These are phyloP conservation scores for Penicillium sumatraense DNA, from an alignment of 2,329 filamentous ascomycete genomes.

Conservation along the genomic window DNA sequence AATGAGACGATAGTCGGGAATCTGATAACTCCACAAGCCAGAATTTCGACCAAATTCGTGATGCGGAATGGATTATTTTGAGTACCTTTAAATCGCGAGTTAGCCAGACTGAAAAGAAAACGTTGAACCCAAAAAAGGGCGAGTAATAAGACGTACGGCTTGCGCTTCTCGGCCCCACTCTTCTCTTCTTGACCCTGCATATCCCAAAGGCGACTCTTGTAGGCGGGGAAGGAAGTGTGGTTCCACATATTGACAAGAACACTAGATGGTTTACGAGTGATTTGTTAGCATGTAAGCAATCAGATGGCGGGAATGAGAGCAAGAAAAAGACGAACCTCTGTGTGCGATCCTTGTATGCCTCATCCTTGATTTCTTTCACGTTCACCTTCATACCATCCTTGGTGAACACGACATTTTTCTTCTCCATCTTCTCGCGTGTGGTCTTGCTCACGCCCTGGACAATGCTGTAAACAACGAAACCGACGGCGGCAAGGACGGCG, in stretches of 20 bases:
- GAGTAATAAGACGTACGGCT: conserved; percentile 26
- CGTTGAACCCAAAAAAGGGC: neutral
- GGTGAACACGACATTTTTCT: conserved; percentile 64
- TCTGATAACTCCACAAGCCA: neutral
- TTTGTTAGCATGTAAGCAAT: neutral
- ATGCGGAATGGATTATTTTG: conserved; percentile 7
- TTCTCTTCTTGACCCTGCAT: conserved; percentile 28
- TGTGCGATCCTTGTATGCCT: conserved; percentile 64
- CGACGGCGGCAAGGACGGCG: conserved; percentile 55
- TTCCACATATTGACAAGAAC: conserved; percentile 57
- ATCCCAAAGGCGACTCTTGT: conserved; percentile 51
- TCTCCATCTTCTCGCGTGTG: conserved; percentile 65
- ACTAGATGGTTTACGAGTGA: no score
- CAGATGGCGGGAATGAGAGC: neutral
- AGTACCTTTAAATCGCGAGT: conserved; percentile 3
- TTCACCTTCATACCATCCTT: conserved; percentile 66
- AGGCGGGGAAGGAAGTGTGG: conserved; percentile 50
- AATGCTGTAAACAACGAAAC: conserved; percentile 63
- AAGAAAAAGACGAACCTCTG: conserved; percentile 52
- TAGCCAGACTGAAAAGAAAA: neutral
- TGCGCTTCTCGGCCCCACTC: conserved; percentile 31
- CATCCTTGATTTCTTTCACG: conserved; percentile 61
- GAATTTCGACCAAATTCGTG: neutral
- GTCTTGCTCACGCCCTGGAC: conserved; percentile 62
- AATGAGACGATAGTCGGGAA: neutral